A percentile compares a stretch with the other conserved stretches of the same genome.
Conservation (phyloP, 75 land plant species). For the Pinus albicaulis region DNA sequence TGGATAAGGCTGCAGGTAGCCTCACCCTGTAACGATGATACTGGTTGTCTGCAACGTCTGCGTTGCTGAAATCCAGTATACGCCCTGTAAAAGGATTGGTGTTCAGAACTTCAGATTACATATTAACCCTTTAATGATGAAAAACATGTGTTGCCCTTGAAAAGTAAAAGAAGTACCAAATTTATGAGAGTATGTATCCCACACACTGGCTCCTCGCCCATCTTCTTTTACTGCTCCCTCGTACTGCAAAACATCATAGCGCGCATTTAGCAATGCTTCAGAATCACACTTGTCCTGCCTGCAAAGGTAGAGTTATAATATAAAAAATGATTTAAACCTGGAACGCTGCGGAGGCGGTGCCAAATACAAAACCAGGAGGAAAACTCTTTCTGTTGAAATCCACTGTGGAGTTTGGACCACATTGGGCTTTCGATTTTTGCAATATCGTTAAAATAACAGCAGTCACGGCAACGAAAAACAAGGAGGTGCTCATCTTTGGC, state of each 20-base stretch:
- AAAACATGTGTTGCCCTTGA: too few relatives aligned
- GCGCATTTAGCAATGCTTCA: background rate
- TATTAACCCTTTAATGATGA: too few relatives aligned
- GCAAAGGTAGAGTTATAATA: background rate
- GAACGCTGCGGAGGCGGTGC: slow-evolving; percentile 62
- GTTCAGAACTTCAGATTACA: too few relatives aligned
- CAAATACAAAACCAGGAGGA: slow-evolving; percentile 48
- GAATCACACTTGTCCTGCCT: background rate
- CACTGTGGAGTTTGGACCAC: background rate
- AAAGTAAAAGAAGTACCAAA: slow-evolving; percentile 35
- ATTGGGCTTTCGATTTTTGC: too few relatives aligned
- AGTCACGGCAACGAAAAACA: too few relatives aligned
- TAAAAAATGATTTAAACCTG: slow-evolving; percentile 27
- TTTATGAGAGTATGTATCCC: slow-evolving; percentile 78
- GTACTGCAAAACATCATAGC: slow-evolving; percentile 38
- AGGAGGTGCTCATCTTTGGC: too few relatives aligned
- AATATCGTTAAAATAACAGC: too few relatives aligned
- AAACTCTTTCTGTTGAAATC: slow-evolving; percentile 30
- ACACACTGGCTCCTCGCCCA: slow-evolving; percentile 68
- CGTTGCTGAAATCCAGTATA: slow-evolving; percentile 66
- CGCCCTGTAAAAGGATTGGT: slow-evolving; percentile 41
- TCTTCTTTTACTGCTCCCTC: slow-evolving; percentile 88
- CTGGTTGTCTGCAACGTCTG: slow-evolving; percentile 74
- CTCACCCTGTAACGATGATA: slow-evolving; percentile 71
- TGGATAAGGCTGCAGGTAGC: background rate